These are phyloP conservation scores for Ophiosphaerella herpotricha DNA, from an alignment of 2,329 filamentous ascomycete species.

Conservation along the genomic window DNA sequence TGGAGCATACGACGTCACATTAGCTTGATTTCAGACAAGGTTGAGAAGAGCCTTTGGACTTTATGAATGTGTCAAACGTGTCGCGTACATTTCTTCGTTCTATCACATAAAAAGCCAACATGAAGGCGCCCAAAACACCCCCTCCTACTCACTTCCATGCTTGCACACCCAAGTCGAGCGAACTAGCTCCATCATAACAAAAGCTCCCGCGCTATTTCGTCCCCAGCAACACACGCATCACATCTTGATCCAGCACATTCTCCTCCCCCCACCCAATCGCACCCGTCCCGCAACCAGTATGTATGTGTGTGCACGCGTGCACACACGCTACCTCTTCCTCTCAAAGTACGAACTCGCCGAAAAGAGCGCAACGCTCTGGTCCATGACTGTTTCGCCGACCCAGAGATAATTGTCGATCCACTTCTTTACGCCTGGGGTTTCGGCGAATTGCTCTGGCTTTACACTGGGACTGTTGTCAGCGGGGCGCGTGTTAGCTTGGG, in stretches of 20 bases:
- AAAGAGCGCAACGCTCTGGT: conserved; percentile 91
- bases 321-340: conserved; percentile 64
- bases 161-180: not conserved
- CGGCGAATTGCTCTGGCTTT: conserved; percentile 81
- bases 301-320: not conserved
- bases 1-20: not conserved
- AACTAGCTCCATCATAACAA: not conserved
- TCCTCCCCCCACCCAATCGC: no score
- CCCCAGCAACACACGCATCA: not conserved
- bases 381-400: conserved; percentile 97
- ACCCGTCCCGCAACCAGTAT: not conserved
- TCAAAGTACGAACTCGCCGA: conserved; percentile 90
- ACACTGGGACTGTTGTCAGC: conserved; percentile 69
- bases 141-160: conserved; percentile 2
- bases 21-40: not conserved
- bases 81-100: conserved; percentile 2
- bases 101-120: not conserved
- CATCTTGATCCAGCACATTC: no score
- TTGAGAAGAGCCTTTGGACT: no score
- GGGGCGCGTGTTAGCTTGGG: conserved; percentile 19
- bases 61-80: not conserved
- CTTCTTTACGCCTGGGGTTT: conserved; percentile 79
- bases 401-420: conserved; percentile 95
- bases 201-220: not conserved
- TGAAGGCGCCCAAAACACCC: conserved; percentile 16